Base-by-base conservation (phyloP, 805 yeast genomes). In the Ogataea polymorpha region DNA sequence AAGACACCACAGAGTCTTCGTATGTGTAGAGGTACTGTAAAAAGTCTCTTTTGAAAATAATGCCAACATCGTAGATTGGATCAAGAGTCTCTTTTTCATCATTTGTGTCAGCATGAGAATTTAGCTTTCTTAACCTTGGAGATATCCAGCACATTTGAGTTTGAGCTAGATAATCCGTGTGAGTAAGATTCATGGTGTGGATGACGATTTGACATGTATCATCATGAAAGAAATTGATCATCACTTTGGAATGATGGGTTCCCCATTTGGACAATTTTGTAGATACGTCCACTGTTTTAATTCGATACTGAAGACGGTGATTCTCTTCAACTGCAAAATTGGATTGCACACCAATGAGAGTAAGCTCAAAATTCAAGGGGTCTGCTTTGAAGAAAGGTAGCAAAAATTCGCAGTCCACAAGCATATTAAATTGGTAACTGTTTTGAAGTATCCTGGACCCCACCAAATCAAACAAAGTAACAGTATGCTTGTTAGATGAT, bases 61-160 rank as follows among this genome's bases (percentile, higher is more conserved):
- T 10, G 1, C 59, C 62, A n/a, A 44, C 46, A 18, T 54, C 51
- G 6, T 39, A 25, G 5, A 26, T 16, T 5, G 35, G 27, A 23
- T 46, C 35, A 5, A 49, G 30, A 4, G 40, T 17, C 1, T 42
- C 36, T 8, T 28, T 36, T 11, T 38, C 32, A 10, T 24, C 14
- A n/a, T 24, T 2, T 24, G 14, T 24, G 13, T 12, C 6, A 12
- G 21, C 21, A 20, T 5, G n/a, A 9, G 14, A 12, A 24, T 43
- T 38, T 11, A 38, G 33, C 18, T 32, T 46, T 3, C 23, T 24
- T 11, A 71, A 44, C 17, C 58, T 53, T 1, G 84, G 86, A 6
- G 84, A 74, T 24, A 70, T 59, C 89, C 89, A 82, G 23, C 74
- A 63, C 69, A 80, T 79, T 53, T 82, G 88, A 6, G 84, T 81